These are phyloP conservation scores for Ilex asprella DNA, from an alignment of 257 asterid genomes.

Conservation along the genomic window DNA sequence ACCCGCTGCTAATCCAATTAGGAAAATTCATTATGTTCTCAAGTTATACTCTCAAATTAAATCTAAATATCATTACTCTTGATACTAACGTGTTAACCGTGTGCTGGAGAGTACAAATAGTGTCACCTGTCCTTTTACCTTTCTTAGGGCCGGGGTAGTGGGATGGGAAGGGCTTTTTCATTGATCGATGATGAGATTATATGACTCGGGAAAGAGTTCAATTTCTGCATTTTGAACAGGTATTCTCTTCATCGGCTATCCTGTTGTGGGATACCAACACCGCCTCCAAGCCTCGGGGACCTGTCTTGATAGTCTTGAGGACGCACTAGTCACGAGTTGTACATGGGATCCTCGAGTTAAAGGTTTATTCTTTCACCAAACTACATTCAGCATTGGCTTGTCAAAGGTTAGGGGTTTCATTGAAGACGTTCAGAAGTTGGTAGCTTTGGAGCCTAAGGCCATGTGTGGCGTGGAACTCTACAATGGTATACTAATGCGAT, in stretches of 20 bases:
- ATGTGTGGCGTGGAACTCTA: conserved; percentile 15
- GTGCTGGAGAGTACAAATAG: too few species aligned
- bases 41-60: too few species aligned
- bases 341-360: conserved; percentile 25
- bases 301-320: conserved; percentile 19
- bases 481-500: conserved; percentile 21
- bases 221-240: conserved; percentile 4
- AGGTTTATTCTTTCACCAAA: conserved; percentile 18
- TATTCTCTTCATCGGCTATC: conserved; percentile 14
- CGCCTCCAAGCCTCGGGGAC: conserved; percentile 26
- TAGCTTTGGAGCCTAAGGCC: conserved; percentile 9
- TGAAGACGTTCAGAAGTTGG: conserved; percentile 14
- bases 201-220: neutral
- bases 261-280: conserved; percentile 19
- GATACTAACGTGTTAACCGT: too few species aligned
- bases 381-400: conserved; percentile 17
- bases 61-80: too few species aligned
- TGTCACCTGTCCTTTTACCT: too few species aligned
- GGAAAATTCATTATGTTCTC: too few species aligned
- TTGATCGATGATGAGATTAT: too few species aligned
- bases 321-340: conserved; percentile 12
- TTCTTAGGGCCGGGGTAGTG: too few species aligned
- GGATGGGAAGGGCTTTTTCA: too few species aligned
- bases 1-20: too few species aligned
- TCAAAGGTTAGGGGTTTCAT: conserved; percentile 20